Base-by-base conservation (phyloP, 768 basidiomycete genomes). In the Clathrus columnatus region DNA sequence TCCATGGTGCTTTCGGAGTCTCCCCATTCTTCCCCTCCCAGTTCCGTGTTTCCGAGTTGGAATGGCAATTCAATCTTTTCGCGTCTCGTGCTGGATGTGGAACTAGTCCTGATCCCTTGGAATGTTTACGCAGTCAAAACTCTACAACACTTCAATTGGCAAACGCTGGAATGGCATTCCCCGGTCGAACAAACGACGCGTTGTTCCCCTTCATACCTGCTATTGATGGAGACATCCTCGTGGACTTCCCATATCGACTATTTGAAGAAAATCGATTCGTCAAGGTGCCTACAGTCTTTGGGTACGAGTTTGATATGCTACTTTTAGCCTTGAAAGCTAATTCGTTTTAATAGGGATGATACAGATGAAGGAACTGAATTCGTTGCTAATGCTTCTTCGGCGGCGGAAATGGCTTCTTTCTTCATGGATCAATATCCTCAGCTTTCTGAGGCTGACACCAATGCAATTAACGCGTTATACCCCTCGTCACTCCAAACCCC, bases 51-150 rank as follows among this genome's bases (percentile, higher is more conserved):
- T 27, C 57, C 26, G 48, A 56, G 16, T 46, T 50, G 23, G 52
- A 59, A 45, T 57, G 55, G 52, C 55, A 59, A 42, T 59, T 55
- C 30, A 56, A 59, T 43, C 46, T 50, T 4, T 54, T 30, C 36
- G 55, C 49, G 1, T 57, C 55, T 23, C 21, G 56, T 18, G 20
- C 81, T 80, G 61, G 86, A 87, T 56, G 75, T 84, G 51, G 81
- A 87, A 41, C 72, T 76, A 54, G 67, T 72, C 42, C 84, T 82
- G 23, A 85, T 82, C 71, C 63, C 26, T 67, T 72, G 49, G 60
- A 63, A 63, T 61, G 11, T 63, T 65, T 50, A 68, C 67, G 50
- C 68, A 69, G 21, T 70, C 60, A 14, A 69, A 69, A 21, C 23
- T 36, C 26, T 11, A 72, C 64, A 50, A 71, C 65, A 8, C 56